Conservation (phyloP, 2,329 filamentous ascomycete genomes). For the Hypoxylon sp. region DNA sequence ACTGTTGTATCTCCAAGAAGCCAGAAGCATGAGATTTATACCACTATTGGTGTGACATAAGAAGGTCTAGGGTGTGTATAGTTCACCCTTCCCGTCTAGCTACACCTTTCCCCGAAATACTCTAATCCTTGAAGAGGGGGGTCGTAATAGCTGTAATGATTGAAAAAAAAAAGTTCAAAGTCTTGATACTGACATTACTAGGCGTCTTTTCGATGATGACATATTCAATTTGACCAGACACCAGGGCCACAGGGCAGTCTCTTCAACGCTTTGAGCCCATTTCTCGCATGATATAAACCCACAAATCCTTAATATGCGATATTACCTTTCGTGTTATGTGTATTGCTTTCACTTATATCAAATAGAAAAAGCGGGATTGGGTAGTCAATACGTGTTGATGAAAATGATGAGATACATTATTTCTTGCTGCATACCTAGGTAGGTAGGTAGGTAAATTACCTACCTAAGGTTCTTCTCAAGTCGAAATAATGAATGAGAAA, state of each 20-base stretch:
- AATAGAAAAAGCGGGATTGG: not conserved
- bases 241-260: too few species aligned
- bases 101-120: too few species aligned
- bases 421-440: not conserved
- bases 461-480: not conserved
- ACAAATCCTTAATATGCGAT: not conserved
- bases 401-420: slow-evolving; percentile 1
- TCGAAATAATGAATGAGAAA: not conserved
- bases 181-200: too few species aligned
- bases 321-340: too few species aligned
- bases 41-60: not conserved
- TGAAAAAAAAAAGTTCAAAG: too few species aligned
- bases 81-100: too few species aligned
- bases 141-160: too few species aligned
- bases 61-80: too few species aligned
- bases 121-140: too few species aligned
- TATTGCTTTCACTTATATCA: not conserved
- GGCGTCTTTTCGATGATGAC: too few species aligned
- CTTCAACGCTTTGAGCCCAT: not conserved
- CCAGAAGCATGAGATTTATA: not conserved
- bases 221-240: too few species aligned
- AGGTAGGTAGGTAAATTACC: too few species aligned
- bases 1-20: not conserved
- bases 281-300: not conserved
- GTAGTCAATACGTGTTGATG: not conserved